These are phyloP conservation scores for Heliocybe sulcata DNA, from an alignment of 1,284 basidiomycete species.

Conservation along the genomic window DNA sequence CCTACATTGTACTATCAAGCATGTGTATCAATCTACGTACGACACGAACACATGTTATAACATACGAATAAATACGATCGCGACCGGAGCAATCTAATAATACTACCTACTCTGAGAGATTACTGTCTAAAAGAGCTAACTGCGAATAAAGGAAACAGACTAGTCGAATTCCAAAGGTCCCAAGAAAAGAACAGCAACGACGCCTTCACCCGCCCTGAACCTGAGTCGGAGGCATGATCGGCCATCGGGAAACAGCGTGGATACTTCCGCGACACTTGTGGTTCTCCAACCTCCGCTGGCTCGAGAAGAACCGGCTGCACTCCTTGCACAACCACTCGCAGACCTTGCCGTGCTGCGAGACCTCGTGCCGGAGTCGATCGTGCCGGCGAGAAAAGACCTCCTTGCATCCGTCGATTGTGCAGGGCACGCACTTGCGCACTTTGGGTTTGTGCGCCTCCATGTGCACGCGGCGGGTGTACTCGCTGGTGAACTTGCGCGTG, in stretches of 20 bases:
- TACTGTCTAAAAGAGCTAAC: no score
- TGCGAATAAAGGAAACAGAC: no score
- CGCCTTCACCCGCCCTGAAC: background rate
- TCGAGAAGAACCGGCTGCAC: constrained; percentile 41
- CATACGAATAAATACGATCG: no score
- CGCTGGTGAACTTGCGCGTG: constrained; percentile 36
- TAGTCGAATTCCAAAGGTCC: no score
- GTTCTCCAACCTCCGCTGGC: constrained; percentile 38
- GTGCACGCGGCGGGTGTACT: constrained; percentile 43
- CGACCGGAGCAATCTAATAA: no score
- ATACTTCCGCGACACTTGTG: constrained; percentile 31
- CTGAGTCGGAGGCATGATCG: background rate
- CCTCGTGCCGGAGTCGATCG: constrained; percentile 43
- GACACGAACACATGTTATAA: no score
- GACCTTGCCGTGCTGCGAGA: constrained; percentile 40
- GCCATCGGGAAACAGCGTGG: background rate
- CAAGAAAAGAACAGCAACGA: no score
- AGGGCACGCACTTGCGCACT: constrained; percentile 34
- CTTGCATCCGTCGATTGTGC: constrained; percentile 33
- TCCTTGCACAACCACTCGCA: constrained; percentile 40
- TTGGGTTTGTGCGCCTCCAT: constrained; percentile 47
- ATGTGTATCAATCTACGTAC: no score
- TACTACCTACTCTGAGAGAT: no score
- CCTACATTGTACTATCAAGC: no score
- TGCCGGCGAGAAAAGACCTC: constrained; percentile 44